These are phyloP conservation scores for Sporisorium scitamineum DNA, from an alignment of 1,284 basidiomycete genomes.

Conservation along the genomic window DNA sequence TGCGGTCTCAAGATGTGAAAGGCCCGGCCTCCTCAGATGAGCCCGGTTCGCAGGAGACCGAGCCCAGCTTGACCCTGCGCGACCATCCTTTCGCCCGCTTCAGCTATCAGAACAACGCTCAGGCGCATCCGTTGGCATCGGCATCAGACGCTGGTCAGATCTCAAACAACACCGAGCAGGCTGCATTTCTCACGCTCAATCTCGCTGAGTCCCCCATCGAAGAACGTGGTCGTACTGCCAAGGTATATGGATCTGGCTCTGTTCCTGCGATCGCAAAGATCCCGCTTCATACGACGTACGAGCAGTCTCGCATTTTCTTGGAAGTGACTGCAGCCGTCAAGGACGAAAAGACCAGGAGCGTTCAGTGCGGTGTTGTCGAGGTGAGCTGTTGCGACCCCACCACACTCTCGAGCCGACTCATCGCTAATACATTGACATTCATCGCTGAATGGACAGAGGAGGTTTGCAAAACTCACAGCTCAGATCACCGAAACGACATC, in stretches of 20 bases:
- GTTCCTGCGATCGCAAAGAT: neutral
- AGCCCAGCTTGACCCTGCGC: constrained; percentile 4
- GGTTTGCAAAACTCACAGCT: neutral
- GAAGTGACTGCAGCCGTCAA: constrained; percentile 11
- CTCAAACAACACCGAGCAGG: neutral
- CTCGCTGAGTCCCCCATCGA: neutral
- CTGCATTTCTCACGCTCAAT: neutral
- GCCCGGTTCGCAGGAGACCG: neutral
- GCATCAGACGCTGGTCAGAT: neutral
- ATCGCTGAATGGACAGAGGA: neutral
- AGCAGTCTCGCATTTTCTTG: constrained; percentile 17
- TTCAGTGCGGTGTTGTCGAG: constrained; percentile 19
- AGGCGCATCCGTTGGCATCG: neutral
- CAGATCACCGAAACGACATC: constrained; percentile 13
- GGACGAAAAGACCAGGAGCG: neutral
- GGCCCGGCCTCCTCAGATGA: neutral
- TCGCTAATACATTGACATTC: neutral
- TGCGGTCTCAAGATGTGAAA: constrained; percentile 1
- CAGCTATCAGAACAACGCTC: constrained; percentile 3
- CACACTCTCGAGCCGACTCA: no score
- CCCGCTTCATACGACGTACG: constrained; percentile 1
- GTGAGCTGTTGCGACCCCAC: neutral
- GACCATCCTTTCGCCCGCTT: constrained; percentile 12
- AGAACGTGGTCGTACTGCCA: neutral
- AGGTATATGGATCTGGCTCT: neutral